These are phyloP conservation scores for Kuraishia capsulata DNA, from an alignment of 805 yeast genomes.

Conservation along the genomic window DNA sequence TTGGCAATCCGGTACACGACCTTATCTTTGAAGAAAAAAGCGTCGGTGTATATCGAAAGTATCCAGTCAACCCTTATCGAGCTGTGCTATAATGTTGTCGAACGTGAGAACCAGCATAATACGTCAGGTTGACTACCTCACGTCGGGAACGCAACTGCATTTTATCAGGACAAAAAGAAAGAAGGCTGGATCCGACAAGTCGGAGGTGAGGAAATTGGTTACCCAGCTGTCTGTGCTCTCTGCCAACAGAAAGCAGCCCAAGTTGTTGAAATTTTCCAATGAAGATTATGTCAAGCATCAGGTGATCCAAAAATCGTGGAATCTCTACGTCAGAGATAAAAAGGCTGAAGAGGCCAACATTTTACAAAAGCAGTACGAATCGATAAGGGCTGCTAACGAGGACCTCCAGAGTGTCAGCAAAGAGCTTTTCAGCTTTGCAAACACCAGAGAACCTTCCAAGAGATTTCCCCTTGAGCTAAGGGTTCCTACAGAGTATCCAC, in stretches of 20 bases:
- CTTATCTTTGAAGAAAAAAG: too few species aligned
- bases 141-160: constrained; percentile 4
- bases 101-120: neutral
- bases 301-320: constrained; percentile 80
- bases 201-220: constrained; percentile 8
- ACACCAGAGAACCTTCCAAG: constrained; percentile 39
- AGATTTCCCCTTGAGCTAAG: constrained; percentile 79
- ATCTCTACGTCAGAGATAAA: constrained; percentile 44
- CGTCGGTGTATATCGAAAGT: too few species aligned
- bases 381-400: constrained; percentile 64
- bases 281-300: constrained; percentile 85
- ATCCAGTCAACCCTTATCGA: too few species aligned
- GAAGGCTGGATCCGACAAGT: constrained; percentile 25
- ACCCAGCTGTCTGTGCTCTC: constrained; percentile 71
- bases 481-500: constrained; percentile 86
- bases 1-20: too few species aligned
- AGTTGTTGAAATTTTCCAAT: constrained; percentile 57
- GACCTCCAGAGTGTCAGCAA: constrained; percentile 47
- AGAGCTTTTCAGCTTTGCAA: constrained; percentile 55
- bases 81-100: neutral
- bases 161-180: constrained; percentile 44
- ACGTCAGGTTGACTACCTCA: neutral
- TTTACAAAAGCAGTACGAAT: constrained; percentile 51
- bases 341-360: constrained; percentile 29
- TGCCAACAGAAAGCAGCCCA: constrained; percentile 85